Evolutionary conservation across 768 basidiomycete genomes (phyloP).

Genomic region (Lactarius psammicola): DNA sequence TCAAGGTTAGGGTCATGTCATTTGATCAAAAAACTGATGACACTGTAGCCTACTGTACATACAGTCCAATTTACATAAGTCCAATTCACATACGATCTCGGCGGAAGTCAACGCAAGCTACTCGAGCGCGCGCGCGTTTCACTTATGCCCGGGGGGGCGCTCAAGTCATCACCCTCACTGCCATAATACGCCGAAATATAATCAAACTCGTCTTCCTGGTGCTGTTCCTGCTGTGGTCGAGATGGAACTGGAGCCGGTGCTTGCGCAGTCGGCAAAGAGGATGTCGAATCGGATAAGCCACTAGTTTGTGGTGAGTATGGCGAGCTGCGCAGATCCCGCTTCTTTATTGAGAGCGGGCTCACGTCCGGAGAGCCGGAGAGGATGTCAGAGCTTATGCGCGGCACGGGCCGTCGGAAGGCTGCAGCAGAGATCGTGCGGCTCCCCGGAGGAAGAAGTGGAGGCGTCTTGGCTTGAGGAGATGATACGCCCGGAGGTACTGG

Average conservation of each 20-base stretch:
- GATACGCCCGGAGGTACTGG: constrained; percentile 31
- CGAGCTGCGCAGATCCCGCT: constrained; percentile 46
- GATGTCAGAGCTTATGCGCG: constrained; percentile 35
- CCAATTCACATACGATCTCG: neutral
- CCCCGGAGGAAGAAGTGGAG: constrained; percentile 36
- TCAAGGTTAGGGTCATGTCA: constrained; percentile 18
- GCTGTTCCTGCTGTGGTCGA: constrained; percentile 18
- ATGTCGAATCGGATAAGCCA: neutral
- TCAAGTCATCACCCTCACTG: constrained; percentile 12
- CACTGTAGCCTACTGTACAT: neutral
- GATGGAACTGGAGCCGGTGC: constrained; percentile 18
- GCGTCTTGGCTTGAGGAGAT: constrained; percentile 30
- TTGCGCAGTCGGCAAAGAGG: constrained; percentile 13
- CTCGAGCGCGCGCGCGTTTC: constrained; percentile 3
- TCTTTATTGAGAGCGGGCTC: constrained; percentile 49
- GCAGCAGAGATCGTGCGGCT: constrained; percentile 70
- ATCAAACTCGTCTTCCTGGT: constrained; percentile 50
- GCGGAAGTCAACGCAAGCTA: constrained; percentile 17
- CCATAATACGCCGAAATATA: constrained; percentile 54
- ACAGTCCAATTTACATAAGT: neutral
- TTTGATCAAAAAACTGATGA: neutral
- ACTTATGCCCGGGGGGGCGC: neutral
- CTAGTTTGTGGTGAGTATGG: constrained; percentile 36
- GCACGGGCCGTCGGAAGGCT: constrained; percentile 61
- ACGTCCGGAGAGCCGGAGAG: constrained; percentile 38